phyloP scores from a whole-genome alignment of 1,284 basidiomycete species.

The Ustilago hordei region DNA sequence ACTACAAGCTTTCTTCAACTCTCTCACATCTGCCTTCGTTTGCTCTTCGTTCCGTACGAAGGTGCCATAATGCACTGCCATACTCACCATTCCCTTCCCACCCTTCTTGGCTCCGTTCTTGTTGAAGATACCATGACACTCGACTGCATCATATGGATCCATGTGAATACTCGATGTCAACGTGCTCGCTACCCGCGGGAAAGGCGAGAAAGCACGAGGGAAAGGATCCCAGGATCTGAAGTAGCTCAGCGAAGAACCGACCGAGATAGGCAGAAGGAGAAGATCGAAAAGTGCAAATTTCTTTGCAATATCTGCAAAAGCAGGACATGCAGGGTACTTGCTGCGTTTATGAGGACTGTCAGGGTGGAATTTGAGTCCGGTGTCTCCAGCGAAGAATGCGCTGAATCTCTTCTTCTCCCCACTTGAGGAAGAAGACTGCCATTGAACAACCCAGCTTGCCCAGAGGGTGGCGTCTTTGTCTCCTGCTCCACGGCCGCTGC shows the following conservation, averaged over 20 bases:
- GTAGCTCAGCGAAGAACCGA: conserved; percentile 55
- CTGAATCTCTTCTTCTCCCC: conserved; percentile 38
- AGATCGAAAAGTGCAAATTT: conserved; percentile 52
- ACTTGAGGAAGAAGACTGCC: neutral
- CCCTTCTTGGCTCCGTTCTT: conserved; percentile 9
- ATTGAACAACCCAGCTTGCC: conserved; percentile 62
- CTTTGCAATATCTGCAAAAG: conserved; percentile 55
- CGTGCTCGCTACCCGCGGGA: conserved; percentile 47
- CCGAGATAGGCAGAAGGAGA: conserved; percentile 61
- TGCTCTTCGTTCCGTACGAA: conserved; percentile 58
- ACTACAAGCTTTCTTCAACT: conserved; percentile 47
- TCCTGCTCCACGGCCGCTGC: conserved; percentile 55
- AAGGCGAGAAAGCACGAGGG: conserved; percentile 52
- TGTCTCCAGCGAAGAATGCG: conserved; percentile 66
- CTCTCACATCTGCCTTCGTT: conserved; percentile 53
- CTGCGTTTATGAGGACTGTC: conserved; percentile 32
- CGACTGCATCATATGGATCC: conserved; percentile 58
- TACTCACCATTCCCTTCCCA: conserved; percentile 23
- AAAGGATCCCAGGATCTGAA: conserved; percentile 60
- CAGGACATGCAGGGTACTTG: conserved; percentile 59
- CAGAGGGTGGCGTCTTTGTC: conserved; percentile 60
- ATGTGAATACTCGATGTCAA: conserved; percentile 60
- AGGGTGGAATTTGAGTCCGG: conserved; percentile 60
- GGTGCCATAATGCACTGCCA: conserved; percentile 55
- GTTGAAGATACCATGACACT: conserved; percentile 32